Percentiles rank a stretch among this genome's conserved stretches.
Evolutionary conservation across 768 basidiomycete species (phyloP).

Genomic region (Porpolomopsis calyptriformis): DNA sequence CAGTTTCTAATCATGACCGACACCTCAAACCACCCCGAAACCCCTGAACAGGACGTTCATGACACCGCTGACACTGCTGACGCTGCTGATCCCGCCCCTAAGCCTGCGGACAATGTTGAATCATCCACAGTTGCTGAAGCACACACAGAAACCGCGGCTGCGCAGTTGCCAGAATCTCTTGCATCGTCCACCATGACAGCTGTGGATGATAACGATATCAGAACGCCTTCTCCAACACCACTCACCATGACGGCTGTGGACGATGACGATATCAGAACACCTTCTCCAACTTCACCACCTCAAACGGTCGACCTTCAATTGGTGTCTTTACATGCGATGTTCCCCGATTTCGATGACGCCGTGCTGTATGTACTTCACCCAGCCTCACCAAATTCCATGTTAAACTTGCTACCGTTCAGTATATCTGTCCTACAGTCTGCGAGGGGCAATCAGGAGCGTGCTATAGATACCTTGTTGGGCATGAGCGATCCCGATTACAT

Average conservation of each 20-base stretch:
- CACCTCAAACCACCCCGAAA: not conserved
- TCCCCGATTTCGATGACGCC: slow-evolving; percentile 71
- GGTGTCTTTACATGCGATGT: slow-evolving; percentile 51
- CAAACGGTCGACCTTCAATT: slow-evolving; percentile 20
- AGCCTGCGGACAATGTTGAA: not conserved
- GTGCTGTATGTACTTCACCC: slow-evolving; percentile 40
- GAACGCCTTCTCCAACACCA: not conserved
- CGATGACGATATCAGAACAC: not conserved
- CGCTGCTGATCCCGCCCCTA: not conserved
- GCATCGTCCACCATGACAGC: not conserved
- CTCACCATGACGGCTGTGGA: not conserved
- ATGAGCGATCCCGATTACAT: slow-evolving; percentile 79
- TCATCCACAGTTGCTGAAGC: not conserved
- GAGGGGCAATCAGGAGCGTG: slow-evolving; percentile 58
- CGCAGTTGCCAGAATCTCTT: not conserved
- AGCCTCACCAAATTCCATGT: not conserved
- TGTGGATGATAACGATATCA: not conserved
- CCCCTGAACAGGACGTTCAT: not conserved
- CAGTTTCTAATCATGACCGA: not conserved
- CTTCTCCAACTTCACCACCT: not conserved
- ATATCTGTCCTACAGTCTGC: slow-evolving; percentile 58
- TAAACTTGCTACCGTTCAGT: not conserved
- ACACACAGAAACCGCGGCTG: not conserved
- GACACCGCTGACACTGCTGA: not conserved
- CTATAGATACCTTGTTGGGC: slow-evolving; percentile 65